These are phyloP conservation scores for Imleria badia DNA, from an alignment of 768 basidiomycete species.

Conservation along the genomic window DNA sequence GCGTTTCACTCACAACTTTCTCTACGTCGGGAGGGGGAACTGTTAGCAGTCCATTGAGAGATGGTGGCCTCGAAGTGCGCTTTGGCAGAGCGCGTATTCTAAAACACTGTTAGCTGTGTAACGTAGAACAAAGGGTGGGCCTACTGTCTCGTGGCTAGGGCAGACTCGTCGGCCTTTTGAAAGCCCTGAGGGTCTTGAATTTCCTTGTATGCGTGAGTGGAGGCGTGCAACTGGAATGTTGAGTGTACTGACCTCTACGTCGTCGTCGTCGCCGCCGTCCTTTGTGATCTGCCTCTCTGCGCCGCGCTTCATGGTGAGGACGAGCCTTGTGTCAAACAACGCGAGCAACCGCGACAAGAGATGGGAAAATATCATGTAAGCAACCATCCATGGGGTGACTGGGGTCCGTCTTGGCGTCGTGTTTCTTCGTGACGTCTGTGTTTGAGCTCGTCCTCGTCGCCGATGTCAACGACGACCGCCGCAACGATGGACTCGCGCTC, in stretches of 20 bases:
- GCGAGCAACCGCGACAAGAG: not conserved
- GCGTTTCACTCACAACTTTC: constrained; percentile 27
- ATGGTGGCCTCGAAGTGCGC: constrained; percentile 34
- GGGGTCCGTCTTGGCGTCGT: not conserved
- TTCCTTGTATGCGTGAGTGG: constrained; percentile 37
- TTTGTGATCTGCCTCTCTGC: constrained; percentile 72
- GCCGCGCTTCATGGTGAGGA: constrained; percentile 61
- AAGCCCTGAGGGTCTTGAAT: constrained; percentile 44
- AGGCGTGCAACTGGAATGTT: not conserved
- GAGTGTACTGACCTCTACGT: constrained; percentile 30
- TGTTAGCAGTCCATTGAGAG: constrained; percentile 27
- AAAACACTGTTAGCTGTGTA: constrained; percentile 10
- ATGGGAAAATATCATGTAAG: constrained; percentile 25
- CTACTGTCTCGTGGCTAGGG: constrained; percentile 57
- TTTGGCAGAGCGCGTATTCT: constrained; percentile 72
- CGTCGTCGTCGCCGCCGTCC: constrained; percentile 44
- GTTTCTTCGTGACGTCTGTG: constrained; percentile 1
- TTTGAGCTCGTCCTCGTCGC: constrained; percentile 8
- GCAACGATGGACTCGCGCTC: constrained; percentile 60
- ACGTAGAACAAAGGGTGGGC: constrained; percentile 23
- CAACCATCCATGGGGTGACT: constrained; percentile 12
- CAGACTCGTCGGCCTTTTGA: constrained; percentile 57
- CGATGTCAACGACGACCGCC: constrained; percentile 62
- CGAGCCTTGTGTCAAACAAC: not conserved
- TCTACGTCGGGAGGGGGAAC: constrained; percentile 20